Conservation (phyloP, 805 yeast genomes). For the Candida glaebosa region DNA sequence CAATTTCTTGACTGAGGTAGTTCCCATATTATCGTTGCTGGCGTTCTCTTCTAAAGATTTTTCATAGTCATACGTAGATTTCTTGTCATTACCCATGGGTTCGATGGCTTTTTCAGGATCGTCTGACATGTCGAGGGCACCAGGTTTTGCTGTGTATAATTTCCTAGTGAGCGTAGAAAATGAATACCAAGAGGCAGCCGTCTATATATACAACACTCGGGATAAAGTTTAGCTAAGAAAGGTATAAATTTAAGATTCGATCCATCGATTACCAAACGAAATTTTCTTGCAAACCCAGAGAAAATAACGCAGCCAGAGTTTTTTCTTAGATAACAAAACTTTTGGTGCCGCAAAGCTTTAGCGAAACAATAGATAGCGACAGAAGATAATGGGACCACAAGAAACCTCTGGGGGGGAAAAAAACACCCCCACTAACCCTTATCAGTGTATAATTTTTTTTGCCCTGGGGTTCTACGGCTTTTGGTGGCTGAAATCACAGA, state of each 20-base stretch:
- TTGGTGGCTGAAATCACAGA: neutral
- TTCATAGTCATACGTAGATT: slow-evolving; percentile 1
- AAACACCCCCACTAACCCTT: neutral
- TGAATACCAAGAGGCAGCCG: neutral
- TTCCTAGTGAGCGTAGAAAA: neutral
- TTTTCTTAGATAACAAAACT: neutral
- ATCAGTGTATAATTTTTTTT: neutral
- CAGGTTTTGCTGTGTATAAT: neutral
- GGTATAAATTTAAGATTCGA: neutral
- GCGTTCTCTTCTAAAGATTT: slow-evolving; percentile 1
- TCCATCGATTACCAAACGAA: neutral
- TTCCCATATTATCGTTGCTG: neutral
- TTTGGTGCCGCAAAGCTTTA: neutral
- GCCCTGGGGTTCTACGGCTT: neutral
- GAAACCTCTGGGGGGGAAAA: neutral
- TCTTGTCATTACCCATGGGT: neutral
- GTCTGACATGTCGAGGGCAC: slow-evolving; percentile 1
- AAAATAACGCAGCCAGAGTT: neutral
- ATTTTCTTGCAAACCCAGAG: neutral
- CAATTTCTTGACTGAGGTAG: slow-evolving; percentile 1
- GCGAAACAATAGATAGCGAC: neutral
- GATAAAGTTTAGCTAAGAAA: neutral
- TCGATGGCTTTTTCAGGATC: neutral
- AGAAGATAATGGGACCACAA: neutral
- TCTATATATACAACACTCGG: neutral